phyloP scores from a whole-genome alignment of 768 basidiomycete genomes.

The Termitomyces heimii region DNA sequence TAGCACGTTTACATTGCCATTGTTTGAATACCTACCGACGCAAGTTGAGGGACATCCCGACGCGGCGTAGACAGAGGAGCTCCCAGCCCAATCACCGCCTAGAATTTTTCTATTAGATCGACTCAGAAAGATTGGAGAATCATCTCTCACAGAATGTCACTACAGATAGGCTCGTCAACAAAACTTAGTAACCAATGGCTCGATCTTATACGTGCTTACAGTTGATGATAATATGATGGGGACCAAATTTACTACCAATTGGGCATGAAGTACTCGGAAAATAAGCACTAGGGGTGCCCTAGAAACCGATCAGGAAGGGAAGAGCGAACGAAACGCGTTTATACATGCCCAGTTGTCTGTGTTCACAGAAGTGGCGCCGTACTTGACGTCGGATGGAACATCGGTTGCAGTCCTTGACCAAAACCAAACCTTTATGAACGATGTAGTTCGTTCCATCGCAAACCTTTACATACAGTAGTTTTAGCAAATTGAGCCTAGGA shows the following conservation, averaged over 20 bases:
- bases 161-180: conserved; percentile 7
- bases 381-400: conserved; percentile 41
- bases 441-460: conserved; percentile 53
- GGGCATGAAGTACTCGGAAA: conserved; percentile 61
- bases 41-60: conserved; percentile 57
- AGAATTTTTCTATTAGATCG: background rate
- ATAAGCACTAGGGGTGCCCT: conserved; percentile 55
- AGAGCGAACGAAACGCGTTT: background rate
- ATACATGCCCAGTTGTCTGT: conserved; percentile 47
- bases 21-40: conserved; percentile 32
- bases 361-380: conserved; percentile 35
- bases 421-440: conserved; percentile 66
- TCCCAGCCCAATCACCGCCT: conserved; percentile 60
- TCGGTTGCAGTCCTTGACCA: conserved; percentile 45
- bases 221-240: conserved; percentile 64
- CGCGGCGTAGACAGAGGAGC: conserved; percentile 25
- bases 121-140: background rate
- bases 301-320: background rate
- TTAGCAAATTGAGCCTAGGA: background rate
- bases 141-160: conserved; percentile 54
- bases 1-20: background rate
- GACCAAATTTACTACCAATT: conserved; percentile 45
- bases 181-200: background rate
- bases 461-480: conserved; percentile 32
- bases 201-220: conserved; percentile 19